Evolutionary conservation across 2,329 filamentous ascomycete species (phyloP).

Genomic region (Cytospora mali): DNA sequence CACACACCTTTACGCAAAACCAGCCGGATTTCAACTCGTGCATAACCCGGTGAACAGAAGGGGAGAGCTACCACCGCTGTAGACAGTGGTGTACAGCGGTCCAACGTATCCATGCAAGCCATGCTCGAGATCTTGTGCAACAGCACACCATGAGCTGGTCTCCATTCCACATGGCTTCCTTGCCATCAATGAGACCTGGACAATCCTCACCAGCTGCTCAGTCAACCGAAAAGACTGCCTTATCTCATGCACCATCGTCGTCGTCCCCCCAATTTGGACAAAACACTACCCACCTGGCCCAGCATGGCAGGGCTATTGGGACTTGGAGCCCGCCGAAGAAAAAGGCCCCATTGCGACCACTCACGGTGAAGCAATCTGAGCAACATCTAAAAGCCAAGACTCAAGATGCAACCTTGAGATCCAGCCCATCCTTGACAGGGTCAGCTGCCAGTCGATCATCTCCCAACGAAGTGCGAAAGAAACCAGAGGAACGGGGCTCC

Average conservation of each 20-base stretch:
- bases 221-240: background rate
- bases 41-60: background rate
- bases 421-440: background rate
- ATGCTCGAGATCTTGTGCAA: background rate
- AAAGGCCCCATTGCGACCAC: too few relatives aligned
- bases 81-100: background rate
- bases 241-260: background rate
- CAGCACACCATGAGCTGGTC: conserved; percentile 7
- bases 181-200: background rate
- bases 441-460: background rate
- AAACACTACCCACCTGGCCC: background rate
- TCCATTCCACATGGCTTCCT: background rate
- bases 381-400: background rate
- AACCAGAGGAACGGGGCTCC: background rate
- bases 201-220: background rate
- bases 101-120: background rate
- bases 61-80: too few relatives aligned
- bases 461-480: background rate
- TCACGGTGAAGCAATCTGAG: background rate
- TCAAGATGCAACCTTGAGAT: background rate
- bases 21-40: background rate
- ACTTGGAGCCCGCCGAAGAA: background rate
- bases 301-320: background rate
- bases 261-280: background rate
- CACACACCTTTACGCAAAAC: background rate